Base-by-base conservation (phyloP, 2,329 filamentous ascomycete genomes). In the Sclerotinia minor region DNA sequence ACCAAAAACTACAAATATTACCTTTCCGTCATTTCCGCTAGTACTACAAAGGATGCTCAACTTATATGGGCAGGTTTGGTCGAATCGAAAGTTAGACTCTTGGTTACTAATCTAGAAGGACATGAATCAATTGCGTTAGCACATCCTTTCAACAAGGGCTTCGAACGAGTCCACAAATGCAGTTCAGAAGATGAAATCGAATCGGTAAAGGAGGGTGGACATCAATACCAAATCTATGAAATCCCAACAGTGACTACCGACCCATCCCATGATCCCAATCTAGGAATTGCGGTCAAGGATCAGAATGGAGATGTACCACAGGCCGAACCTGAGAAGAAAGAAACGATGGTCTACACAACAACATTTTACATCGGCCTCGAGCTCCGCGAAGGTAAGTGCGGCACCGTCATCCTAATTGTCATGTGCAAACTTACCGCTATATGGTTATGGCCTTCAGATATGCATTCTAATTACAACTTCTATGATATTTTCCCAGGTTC, bases 1-100 rank as follows among this genome's bases (percentile, higher is more conserved):
- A 96, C 94, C 0, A 79, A 87, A 50, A 93, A 91, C 71, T 97
- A 96, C 83, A 97, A 96, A 78, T 97, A 98, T 78, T 99, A 98
- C 78, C 87, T 99, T 65, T 92, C 90, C 64, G 89, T 99, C 67
- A 90, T 94, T 60, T 88, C 92, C 21, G 89, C 92, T 1, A 94
- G 92, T 78, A 91, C 86, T 69, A 91, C 88, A 44, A 93, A 94
- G 76, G 92, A 97, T 73, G 88, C 90, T 1, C 91, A 96, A 76
- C 89, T 92, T 66, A 85, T 89, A 2, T 98, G 94, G 92, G 92
- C 92, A 24, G 95, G 95, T 50, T 88, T 94, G 64, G 92, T 99
- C 5, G 92, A 98, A 79, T 97, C 95, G 21, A 97, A 96, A 79
- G 87, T 98, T 53, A 88, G 95, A 73, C 84, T 94, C 73, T 84